These are phyloP conservation scores for Diaporthe citrichinensis DNA, from an alignment of 2,329 filamentous ascomycete genomes.

Conservation along the genomic window DNA sequence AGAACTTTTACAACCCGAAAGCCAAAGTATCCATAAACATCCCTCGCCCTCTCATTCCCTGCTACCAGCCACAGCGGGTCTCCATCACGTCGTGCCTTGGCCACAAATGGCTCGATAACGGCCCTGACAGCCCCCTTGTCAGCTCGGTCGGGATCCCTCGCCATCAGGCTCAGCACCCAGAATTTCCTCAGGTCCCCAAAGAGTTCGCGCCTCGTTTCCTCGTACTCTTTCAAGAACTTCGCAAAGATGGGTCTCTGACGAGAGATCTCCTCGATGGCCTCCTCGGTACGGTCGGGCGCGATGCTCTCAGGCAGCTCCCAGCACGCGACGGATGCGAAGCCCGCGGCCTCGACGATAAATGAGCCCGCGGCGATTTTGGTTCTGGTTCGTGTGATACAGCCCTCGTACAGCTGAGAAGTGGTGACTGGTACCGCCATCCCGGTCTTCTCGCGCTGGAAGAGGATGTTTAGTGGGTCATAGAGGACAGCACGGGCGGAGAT, in stretches of 20 bases:
- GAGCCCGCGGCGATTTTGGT: constrained; percentile 4
- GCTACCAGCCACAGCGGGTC: constrained; percentile 25
- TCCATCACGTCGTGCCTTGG: neutral
- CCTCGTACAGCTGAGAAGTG: neutral
- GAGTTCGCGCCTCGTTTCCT: neutral
- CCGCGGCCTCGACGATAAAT: constrained; percentile 27
- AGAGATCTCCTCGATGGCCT: constrained; percentile 1
- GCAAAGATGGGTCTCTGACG: constrained; percentile 1
- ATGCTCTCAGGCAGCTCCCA: constrained; percentile 27
- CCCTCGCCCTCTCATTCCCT: constrained; percentile 15
- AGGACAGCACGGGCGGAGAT: constrained; percentile 12
- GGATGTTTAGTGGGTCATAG: constrained; percentile 13
- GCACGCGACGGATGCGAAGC: constrained; percentile 26
- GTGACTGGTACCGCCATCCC: neutral
- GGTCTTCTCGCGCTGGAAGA: constrained; percentile 33
- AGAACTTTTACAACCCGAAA: constrained; percentile 28
- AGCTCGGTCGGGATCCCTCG: constrained; percentile 23
- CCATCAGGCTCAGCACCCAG: constrained; percentile 23
- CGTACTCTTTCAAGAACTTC: neutral
- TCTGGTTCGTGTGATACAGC: constrained; percentile 9
- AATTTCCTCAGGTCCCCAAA: neutral
- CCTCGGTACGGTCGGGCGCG: neutral
- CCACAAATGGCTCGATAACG: constrained; percentile 14
- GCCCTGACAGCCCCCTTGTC: constrained; percentile 32
- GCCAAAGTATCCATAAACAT: constrained; percentile 30